phyloP scores from a whole-genome alignment of 179 eudicot genomes.

The Amaranthus tricolor region DNA sequence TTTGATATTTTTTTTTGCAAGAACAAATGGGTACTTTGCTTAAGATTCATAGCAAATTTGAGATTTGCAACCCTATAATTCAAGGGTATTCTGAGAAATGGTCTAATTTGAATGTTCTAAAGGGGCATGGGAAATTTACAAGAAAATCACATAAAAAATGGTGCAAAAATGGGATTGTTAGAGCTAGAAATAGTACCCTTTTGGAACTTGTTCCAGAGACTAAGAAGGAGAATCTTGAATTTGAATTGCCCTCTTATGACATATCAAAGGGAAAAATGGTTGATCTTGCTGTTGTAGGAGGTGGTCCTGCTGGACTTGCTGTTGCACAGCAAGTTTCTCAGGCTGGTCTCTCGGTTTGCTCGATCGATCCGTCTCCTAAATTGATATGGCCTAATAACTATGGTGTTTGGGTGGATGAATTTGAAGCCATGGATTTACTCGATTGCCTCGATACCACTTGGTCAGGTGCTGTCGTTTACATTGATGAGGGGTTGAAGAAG shows the following conservation, averaged over 20 bases:
- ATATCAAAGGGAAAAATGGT: conserved; percentile 67
- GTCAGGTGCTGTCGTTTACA: conserved; percentile 87
- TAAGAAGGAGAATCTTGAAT: conserved; percentile 87
- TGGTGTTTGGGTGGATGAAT: conserved; percentile 99
- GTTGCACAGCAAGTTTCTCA: conserved; percentile 95
- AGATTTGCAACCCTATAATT: conserved; percentile 54
- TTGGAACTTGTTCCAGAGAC: conserved; percentile 86
- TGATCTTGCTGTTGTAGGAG: conserved; percentile 91
- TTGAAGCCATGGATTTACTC: conserved; percentile 96
- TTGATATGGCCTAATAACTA: conserved; percentile 97
- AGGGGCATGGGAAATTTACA: conserved; percentile 31
- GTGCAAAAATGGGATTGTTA: conserved; percentile 36
- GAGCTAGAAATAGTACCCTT: conserved; percentile 59
- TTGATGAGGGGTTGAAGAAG: conserved; percentile 62
- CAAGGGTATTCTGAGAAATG: conserved; percentile 58
- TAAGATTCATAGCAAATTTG: conserved; percentile 69
- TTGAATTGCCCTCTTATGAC: conserved; percentile 87
- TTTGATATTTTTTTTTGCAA: background rate
- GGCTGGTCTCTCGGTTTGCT: conserved; percentile 88
- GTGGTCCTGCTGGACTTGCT: conserved; percentile 97
- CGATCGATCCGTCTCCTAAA: conserved; percentile 85
- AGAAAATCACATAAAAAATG: conserved; percentile 38
- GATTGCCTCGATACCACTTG: conserved; percentile 97
- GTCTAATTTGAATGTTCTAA: conserved; percentile 34
- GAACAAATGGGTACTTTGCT: conserved; percentile 73